Conservation (phyloP, 805 yeast species). For the Saccharomyces kudriavzevii region DNA sequence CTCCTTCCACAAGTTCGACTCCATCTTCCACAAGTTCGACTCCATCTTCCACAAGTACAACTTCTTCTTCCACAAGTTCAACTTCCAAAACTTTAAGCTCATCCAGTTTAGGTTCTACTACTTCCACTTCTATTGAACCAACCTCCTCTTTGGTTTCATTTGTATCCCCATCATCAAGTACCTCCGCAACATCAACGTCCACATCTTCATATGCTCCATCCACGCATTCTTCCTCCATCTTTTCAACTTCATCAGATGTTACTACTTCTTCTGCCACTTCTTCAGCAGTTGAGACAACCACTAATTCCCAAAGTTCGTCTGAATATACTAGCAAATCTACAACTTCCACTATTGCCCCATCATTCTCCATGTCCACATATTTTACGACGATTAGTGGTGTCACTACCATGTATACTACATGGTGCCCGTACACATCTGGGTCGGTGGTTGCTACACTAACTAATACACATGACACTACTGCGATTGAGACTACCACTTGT, state of each 20-base stretch:
- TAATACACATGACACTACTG: neutral
- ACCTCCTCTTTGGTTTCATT: neutral
- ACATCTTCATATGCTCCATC: neutral
- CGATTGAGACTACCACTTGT: neutral
- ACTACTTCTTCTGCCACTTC: neutral
- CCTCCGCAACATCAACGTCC: neutral
- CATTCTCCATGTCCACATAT: constrained; percentile 3
- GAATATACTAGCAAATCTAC: neutral
- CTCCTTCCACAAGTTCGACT: neutral
- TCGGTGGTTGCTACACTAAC: neutral
- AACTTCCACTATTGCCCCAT: neutral
- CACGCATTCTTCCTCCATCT: neutral
- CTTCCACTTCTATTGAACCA: neutral
- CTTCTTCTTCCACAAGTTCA: neutral
- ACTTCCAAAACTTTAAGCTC: too few species aligned
- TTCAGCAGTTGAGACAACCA: neutral
- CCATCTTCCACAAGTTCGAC: neutral
- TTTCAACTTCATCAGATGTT: neutral
- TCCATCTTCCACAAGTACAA: too few species aligned
- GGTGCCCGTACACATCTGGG: constrained; percentile 5
- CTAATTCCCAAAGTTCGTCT: neutral
- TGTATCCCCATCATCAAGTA: neutral
- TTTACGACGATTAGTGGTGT: constrained; percentile 8
- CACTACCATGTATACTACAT: constrained; percentile 7
- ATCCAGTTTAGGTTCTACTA: neutral